These are phyloP conservation scores for Cryptococcus sp. DNA, from an alignment of 1,284 basidiomycete species.

Conservation along the genomic window DNA sequence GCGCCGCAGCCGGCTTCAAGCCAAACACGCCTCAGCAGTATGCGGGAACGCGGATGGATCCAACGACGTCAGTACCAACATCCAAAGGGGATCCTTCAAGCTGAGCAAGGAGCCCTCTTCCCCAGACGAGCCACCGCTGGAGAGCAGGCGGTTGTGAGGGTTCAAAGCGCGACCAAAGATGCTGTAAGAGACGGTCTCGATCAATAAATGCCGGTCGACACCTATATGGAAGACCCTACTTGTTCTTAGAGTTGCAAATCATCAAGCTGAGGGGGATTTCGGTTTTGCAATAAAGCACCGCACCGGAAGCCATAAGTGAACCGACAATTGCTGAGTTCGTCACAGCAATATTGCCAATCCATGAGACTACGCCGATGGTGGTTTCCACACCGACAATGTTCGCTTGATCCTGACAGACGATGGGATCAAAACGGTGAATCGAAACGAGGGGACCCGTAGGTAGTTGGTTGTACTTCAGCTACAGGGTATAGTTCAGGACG, in stretches of 20 bases:
- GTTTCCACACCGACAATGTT: constrained; percentile 47
- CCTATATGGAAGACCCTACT: no score
- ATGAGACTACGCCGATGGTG: constrained; percentile 23
- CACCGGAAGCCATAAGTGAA: constrained; percentile 26
- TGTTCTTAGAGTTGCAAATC: not conserved
- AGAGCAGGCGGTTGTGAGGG: constrained; percentile 59
- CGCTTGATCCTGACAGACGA: constrained; percentile 42
- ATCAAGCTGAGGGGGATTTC: constrained; percentile 31
- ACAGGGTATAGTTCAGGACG: no score
- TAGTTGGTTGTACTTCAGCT: no score
- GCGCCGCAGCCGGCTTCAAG: constrained; percentile 38
- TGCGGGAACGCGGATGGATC: constrained; percentile 35
- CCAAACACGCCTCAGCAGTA: constrained; percentile 41
- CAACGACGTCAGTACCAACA: constrained; percentile 54
- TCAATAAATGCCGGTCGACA: constrained; percentile 1
- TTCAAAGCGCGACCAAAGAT: constrained; percentile 38
- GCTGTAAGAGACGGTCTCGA: constrained; percentile 21
- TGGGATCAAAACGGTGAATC: not conserved
- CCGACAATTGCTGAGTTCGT: constrained; percentile 11
- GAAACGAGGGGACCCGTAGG: no score
- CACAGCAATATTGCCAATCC: constrained; percentile 10
- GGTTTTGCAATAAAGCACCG: constrained; percentile 26
- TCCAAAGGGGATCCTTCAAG: constrained; percentile 25
- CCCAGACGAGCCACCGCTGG: constrained; percentile 61
- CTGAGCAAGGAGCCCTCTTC: constrained; percentile 62